Base-by-base conservation (phyloP, 352 stramenopile species). In the Pythium brassicae region DNA sequence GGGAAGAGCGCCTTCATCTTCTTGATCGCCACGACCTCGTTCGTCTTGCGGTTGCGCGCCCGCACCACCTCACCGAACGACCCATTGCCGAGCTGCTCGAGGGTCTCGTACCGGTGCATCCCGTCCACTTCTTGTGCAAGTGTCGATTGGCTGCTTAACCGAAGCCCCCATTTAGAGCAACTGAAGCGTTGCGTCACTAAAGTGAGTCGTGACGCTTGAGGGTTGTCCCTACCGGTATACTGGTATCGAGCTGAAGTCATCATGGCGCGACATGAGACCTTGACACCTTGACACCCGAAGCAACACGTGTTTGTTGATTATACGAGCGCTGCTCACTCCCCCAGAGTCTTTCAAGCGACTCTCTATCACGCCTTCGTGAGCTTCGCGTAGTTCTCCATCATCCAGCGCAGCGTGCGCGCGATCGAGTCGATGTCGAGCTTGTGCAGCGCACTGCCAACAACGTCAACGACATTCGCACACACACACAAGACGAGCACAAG, bases 11-110 rank as follows among this genome's bases (percentile, higher is more conserved):
- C 68, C 52, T 94, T 94, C 43, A 93, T 84, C 64, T 92, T 92
- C 65, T 94, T 94, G 61, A 94, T 85, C 14, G 83, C 85, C 19
- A 94, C 87, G 27, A 95, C 68, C 57, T 98, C 94, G 29, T 90
- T 82, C 8, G 87, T 97, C 62, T 95, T 89, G 43, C 86, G 76
- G 65, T 87, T 98, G 17, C 92, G 78, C 15, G 94, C 94, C 57
- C 94, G 94, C 22, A 89, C 72, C 22, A 98, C 95, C 40, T 94
- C 90, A 9, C 94, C 92, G 59, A 97, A 98, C 34, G 95, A 94
- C 25, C 94, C 94, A 66, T 98, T 90, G 23, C 95, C 95, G 19
- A 98, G 69, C 47, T 81, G 73, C 62, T 98, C 92, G 11, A 95
- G 84, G 34, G 97, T 71, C 71, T 97, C 90, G 69, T 97, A 97